Evolutionary conservation across 805 yeast species (phyloP).

Genomic region (Starmera caribaea): DNA sequence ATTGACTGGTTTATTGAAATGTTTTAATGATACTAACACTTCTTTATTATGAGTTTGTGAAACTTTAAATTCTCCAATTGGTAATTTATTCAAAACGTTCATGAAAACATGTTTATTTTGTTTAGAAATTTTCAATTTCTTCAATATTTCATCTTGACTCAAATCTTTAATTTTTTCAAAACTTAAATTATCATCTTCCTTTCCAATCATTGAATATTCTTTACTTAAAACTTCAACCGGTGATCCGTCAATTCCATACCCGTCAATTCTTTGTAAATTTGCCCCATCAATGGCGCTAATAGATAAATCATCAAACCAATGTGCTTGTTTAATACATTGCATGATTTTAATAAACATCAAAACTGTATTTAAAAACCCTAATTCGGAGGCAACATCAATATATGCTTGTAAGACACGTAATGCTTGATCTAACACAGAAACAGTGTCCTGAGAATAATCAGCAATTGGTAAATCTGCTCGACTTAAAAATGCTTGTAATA

Average conservation of each 20-base stretch:
- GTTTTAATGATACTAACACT: conserved; percentile 39
- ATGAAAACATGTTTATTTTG: conserved; percentile 38
- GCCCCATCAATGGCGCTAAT: conserved; percentile 26
- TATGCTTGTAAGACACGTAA: conserved; percentile 89
- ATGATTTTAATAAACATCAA: conserved; percentile 54
- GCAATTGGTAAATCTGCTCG: conserved; percentile 84
- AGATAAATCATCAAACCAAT: conserved; percentile 78
- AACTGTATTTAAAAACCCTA: conserved; percentile 61
- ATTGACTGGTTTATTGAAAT: conserved; percentile 35
- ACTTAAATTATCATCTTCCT: background rate
- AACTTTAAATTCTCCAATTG: conserved; percentile 41
- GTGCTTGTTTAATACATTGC: conserved; percentile 83
- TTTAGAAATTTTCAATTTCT: conserved; percentile 30
- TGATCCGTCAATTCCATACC: conserved; percentile 12
- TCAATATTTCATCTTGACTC: conserved; percentile 10
- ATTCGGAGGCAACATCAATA: conserved; percentile 81
- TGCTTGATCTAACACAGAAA: conserved; percentile 88
- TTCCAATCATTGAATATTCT: background rate
- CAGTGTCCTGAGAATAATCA: conserved; percentile 89
- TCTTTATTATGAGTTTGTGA: conserved; percentile 25
- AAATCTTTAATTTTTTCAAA: conserved; percentile 1
- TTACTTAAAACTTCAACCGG: conserved; percentile 4
- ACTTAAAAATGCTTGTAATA: conserved; percentile 86
- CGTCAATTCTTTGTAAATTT: conserved; percentile 12
- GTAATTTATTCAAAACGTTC: conserved; percentile 45